Evolutionary conservation across 2,329 filamentous ascomycete genomes (phyloP).

Genomic region (Pseudogymnoascus verrucosus): DNA sequence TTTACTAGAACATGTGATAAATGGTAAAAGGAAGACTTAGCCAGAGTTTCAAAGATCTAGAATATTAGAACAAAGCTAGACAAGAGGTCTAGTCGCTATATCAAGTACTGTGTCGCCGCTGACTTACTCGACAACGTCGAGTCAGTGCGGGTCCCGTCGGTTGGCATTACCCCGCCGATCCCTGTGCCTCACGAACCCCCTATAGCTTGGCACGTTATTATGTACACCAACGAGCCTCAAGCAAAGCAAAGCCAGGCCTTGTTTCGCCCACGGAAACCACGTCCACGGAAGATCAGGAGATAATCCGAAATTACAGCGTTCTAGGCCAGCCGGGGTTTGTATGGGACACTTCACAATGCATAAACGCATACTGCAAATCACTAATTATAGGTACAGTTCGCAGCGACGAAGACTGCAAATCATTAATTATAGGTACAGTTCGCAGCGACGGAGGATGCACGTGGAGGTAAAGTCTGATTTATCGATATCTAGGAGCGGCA

Average conservation of each 20-base stretch:
- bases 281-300: neutral
- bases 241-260: neutral
- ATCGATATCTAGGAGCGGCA: neutral
- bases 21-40: neutral
- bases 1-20: neutral
- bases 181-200: constrained; percentile 17
- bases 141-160: neutral
- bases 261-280: neutral
- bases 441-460: neutral
- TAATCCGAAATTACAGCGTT: neutral
- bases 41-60: neutral
- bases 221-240: neutral
- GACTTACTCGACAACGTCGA: neutral
- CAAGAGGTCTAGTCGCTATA: neutral
- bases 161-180: constrained; percentile 10
- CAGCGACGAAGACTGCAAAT: neutral
- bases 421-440: neutral
- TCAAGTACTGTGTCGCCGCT: neutral
- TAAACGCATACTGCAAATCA: neutral
- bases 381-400: neutral
- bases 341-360: neutral
- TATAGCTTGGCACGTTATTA: neutral
- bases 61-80: neutral
- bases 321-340: too few relatives aligned
- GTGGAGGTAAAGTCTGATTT: neutral